A percentile compares a stretch with the other conserved stretches of the same genome.
These are phyloP conservation scores for Apostasia ramifera DNA, from an alignment of 106 monocot genomes.

Conservation along the genomic window DNA sequence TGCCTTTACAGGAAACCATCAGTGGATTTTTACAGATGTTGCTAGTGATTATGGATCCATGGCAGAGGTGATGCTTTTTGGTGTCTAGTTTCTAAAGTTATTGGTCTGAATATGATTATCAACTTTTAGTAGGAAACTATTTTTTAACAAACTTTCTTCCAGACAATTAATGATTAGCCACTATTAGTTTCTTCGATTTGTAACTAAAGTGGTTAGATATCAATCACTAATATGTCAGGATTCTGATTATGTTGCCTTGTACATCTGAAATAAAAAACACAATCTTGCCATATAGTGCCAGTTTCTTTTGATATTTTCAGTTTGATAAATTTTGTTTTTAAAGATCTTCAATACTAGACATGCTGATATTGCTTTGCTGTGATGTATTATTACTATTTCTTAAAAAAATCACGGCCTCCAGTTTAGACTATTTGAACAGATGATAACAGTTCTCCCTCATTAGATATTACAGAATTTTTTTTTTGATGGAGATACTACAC, in stretches of 20 bases:
- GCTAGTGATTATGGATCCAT: slow-evolving; percentile 14
- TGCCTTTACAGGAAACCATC: slow-evolving; percentile 49
- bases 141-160: no score
- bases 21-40: slow-evolving; percentile 39
- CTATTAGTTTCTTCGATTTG: background rate
- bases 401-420: no score
- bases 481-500: background rate
- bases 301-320: no score
- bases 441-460: background rate
- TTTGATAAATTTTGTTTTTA: no score
- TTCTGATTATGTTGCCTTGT: no score
- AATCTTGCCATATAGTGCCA: background rate
- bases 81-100: background rate
- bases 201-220: background rate
- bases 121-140: background rate
- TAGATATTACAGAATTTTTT: background rate
- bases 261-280: no score
- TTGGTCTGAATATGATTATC: background rate
- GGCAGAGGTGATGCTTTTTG: slow-evolving; percentile 15
- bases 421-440: no score
- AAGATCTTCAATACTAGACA: no score
- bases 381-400: no score
- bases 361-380: no score
- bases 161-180: no score
- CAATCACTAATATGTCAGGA: background rate